phyloP scores from a whole-genome alignment of 2,329 filamentous ascomycete genomes.

The Botrytis aclada region DNA sequence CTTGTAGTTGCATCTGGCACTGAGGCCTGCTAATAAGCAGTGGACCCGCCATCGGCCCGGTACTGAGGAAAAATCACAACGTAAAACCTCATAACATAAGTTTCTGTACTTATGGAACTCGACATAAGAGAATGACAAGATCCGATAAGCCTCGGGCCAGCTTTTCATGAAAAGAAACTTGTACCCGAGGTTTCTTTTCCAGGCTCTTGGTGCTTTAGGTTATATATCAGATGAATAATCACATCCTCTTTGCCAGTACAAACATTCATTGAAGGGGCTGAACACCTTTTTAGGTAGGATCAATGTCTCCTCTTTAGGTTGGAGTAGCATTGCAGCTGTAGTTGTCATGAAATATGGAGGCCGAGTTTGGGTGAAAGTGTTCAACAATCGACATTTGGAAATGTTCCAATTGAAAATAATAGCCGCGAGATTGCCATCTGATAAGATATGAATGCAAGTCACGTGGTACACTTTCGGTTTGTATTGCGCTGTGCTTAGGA shows the following conservation, averaged over 20 bases:
- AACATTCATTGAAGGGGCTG: not conserved
- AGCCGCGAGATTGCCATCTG: not conserved
- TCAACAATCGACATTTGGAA: not conserved
- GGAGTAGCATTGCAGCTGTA: not conserved
- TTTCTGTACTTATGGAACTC: not conserved
- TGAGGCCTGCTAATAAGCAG: not conserved
- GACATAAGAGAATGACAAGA: not conserved
- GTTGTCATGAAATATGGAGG: not conserved
- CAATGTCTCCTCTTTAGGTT: not conserved
- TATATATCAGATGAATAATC: not conserved
- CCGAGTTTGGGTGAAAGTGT: not conserved
- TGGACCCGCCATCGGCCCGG: conserved; percentile 1
- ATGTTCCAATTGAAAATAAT: not conserved
- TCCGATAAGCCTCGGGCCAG: not conserved
- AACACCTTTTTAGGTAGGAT: not conserved
- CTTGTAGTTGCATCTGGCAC: not conserved
- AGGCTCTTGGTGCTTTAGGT: not conserved
- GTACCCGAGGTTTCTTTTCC: not conserved
- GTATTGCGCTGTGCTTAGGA: not conserved
- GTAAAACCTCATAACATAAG: not conserved
- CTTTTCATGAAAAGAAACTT: not conserved
- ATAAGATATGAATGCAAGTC: not conserved
- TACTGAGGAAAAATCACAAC: not conserved
- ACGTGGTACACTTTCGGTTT: not conserved
- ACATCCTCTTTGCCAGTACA: not conserved